These are phyloP conservation scores for Monascus ruber DNA, from an alignment of 2,329 filamentous ascomycete species.

Conservation along the genomic window DNA sequence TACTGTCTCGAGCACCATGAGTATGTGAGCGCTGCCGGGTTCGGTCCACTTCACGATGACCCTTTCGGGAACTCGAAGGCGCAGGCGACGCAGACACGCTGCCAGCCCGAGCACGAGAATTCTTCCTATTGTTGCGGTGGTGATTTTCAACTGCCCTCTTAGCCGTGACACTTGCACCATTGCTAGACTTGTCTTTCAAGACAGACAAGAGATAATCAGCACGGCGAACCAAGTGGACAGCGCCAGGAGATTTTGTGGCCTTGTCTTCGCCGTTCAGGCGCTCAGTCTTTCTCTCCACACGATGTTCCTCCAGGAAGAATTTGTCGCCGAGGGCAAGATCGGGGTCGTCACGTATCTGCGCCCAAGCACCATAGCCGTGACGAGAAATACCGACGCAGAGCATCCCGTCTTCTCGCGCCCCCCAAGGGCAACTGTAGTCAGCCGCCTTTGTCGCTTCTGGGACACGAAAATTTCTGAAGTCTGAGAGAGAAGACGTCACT, in stretches of 20 bases:
- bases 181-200: conserved; percentile 72
- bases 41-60: conserved; percentile 31
- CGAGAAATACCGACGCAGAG: conserved; percentile 84
- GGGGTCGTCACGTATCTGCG: conserved; percentile 80
- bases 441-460: conserved; percentile 86
- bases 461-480: conserved; percentile 72
- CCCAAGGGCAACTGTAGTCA: conserved; percentile 86
- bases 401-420: conserved; percentile 91
- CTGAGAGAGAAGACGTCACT: conserved; percentile 51
- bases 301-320: conserved; percentile 92
- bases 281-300: conserved; percentile 96
- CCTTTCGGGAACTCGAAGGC: conserved; percentile 30
- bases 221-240: conserved; percentile 87
- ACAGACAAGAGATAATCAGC: conserved; percentile 95
- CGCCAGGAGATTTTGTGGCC: conserved; percentile 71
- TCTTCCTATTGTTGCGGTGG: conserved; percentile 85
- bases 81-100: conserved; percentile 37
- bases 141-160: conserved; percentile 82
- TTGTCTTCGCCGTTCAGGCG: conserved; percentile 52
- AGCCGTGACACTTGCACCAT: conserved; percentile 49
- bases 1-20: conserved; percentile 29
- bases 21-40: conserved; percentile 30
- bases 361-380: conserved; percentile 93
- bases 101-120: conserved; percentile 19
- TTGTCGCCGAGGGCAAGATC: conserved; percentile 81